A percentile compares a stretch with the other conserved stretches of the same genome.
Conservation (phyloP, 2,329 filamentous ascomycete genomes). For the Aspergillus vadensis region DNA sequence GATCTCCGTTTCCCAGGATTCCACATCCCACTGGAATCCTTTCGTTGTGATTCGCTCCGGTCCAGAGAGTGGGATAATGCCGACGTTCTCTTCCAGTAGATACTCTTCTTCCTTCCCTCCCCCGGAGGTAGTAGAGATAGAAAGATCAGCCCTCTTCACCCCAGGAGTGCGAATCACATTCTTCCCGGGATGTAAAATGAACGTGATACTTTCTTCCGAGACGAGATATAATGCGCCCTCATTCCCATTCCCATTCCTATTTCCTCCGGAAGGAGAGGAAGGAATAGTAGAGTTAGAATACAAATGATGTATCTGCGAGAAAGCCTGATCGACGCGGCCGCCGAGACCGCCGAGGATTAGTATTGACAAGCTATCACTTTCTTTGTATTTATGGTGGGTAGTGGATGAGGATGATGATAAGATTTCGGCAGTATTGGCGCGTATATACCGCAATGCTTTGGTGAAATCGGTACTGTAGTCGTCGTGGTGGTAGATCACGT, state of each 20-base stretch:
- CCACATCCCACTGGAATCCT: slow-evolving; percentile 90
- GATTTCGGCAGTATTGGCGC: slow-evolving; percentile 35
- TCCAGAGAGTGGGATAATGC: slow-evolving; percentile 82
- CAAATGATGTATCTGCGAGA: slow-evolving; percentile 86
- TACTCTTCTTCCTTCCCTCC: slow-evolving; percentile 4
- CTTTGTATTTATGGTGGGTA: neutral
- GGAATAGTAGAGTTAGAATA: slow-evolving; percentile 37
- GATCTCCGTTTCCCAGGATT: slow-evolving; percentile 75
- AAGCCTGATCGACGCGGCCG: slow-evolving; percentile 87
- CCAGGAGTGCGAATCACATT: slow-evolving; percentile 69
- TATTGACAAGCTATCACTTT: slow-evolving; percentile 57
- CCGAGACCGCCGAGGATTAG: slow-evolving; percentile 81
- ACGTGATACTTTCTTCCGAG: slow-evolving; percentile 77
- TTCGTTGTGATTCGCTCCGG: slow-evolving; percentile 74
- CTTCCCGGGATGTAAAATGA: slow-evolving; percentile 69
- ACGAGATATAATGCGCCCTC: slow-evolving; percentile 72
- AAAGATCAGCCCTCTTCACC: slow-evolving; percentile 21
- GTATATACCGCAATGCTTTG: slow-evolving; percentile 71
- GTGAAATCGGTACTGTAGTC: slow-evolving; percentile 90
- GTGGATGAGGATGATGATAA: slow-evolving; percentile 13
- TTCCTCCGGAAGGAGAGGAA: no score
- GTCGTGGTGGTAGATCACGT: slow-evolving; percentile 71
- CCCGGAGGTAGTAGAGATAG: neutral
- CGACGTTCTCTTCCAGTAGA: slow-evolving; percentile 74
- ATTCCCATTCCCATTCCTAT: no score